Evolutionary conservation across 208 protist species (phyloP).

Genomic region (Trypanosoma theileri): DNA sequence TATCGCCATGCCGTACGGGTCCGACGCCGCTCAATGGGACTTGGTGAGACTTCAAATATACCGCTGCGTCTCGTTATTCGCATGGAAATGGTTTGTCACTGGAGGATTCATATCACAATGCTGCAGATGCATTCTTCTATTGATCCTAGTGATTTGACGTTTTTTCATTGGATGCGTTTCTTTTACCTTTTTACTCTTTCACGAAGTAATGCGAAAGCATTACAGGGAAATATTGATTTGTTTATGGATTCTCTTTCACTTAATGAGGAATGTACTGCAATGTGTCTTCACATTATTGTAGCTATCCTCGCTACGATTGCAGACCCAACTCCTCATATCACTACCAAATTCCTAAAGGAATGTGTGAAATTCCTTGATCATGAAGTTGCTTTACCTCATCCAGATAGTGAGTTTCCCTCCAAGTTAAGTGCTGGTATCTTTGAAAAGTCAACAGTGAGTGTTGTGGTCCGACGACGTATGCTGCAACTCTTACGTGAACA

Average conservation of each 20-base stretch:
- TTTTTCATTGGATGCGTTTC: slow-evolving; percentile 60
- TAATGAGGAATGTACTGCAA: slow-evolving; percentile 23
- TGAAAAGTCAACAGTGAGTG: slow-evolving; percentile 39
- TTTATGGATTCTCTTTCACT: slow-evolving; percentile 40
- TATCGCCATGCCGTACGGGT: slow-evolving; percentile 50
- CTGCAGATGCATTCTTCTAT: slow-evolving; percentile 48
- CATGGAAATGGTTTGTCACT: slow-evolving; percentile 73
- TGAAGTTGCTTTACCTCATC: slow-evolving; percentile 44
- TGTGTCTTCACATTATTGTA: slow-evolving; percentile 64
- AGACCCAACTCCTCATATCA: slow-evolving; percentile 61
- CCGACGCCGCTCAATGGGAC: slow-evolving; percentile 50
- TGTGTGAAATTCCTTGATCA: slow-evolving; percentile 43
- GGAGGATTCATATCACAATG: slow-evolving; percentile 60
- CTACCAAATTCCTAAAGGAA: slow-evolving; percentile 41
- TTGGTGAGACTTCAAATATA: slow-evolving; percentile 50
- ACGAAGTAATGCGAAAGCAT: slow-evolving; percentile 46
- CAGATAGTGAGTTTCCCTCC: slow-evolving; percentile 60
- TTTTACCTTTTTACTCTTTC: slow-evolving; percentile 77
- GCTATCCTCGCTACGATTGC: slow-evolving; percentile 52
- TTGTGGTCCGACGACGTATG: slow-evolving; percentile 63
- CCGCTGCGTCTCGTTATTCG: slow-evolving; percentile 55
- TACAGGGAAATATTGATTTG: slow-evolving; percentile 42
- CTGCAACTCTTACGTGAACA: slow-evolving; percentile 61
- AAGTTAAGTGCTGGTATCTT: slow-evolving; percentile 63
- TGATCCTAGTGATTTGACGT: slow-evolving; percentile 32